Evolutionary conservation across 2,329 filamentous ascomycete species (phyloP), one percentile per base, ranked within the genome.

Genomic region (Paracoccidioides brasiliensis): DNA sequence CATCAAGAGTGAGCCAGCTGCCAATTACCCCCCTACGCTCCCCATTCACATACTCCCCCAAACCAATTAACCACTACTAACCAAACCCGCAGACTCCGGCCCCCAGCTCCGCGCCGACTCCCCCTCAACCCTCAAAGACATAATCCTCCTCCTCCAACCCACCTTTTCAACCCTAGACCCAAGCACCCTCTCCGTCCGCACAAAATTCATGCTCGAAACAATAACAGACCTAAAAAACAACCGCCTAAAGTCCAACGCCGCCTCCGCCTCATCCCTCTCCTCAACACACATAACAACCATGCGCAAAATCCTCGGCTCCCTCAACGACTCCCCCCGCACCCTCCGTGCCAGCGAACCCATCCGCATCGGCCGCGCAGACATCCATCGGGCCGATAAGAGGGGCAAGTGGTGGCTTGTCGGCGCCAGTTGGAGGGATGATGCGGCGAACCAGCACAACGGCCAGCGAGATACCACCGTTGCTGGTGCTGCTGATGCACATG

Each of bases 331-430:
- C 49, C 64, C 75, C 9, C 75, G 80, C 64, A 80, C 76, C 57
- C 75, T 86, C 57, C 89, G 88, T 60, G 83, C 85, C 6, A 85
- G 81, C 3, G 88, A 94, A 58, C 89, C 93, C 3, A 78, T 98
- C 57, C 83, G 88, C 7, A 84, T 96, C 56, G 83, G 86, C 9
- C 77, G 96, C 3, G 77, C 80, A 41, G 93, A 98, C 64, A 88
- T 98, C 53, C 83, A 83, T 59, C 82, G 90, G 59, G 85, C 85
- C 0, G 86, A 91, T 43, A 91, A 86, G 67, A 87, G 85, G 66
- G 93, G 93, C 0, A 96, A 95, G 74, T 98, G 93, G 93, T 98
- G 93, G 93, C 81, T 97, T 22, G 88, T 97, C 4, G 93, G 93
- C 53, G 91, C 93, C n/a, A 95, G 90, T 69, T 96, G 91, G 81